These are phyloP conservation scores for Hibiscus mutabilis DNA, from an alignment of 345 rosid species.

Conservation along the genomic window DNA sequence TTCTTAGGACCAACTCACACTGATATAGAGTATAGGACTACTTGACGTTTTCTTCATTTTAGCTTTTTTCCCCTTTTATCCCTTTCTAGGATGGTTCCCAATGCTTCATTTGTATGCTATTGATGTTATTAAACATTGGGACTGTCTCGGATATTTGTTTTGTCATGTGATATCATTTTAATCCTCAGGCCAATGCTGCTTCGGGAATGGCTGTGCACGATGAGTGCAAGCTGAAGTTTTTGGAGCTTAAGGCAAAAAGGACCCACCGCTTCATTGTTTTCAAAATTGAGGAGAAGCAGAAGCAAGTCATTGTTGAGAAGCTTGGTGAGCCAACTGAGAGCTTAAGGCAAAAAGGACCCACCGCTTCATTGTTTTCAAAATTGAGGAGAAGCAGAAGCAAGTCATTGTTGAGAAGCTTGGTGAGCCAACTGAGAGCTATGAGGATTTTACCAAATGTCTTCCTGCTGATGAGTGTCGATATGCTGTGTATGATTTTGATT, in stretches of 20 bases:
- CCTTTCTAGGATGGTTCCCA: background rate
- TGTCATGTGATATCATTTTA: background rate
- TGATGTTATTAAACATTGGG: background rate
- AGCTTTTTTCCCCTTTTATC: background rate
- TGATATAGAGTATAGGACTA: background rate
- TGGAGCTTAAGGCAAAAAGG: conserved; percentile 57
- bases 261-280: conserved; percentile 46
- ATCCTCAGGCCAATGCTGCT: conserved; percentile 46
- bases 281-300: conserved; percentile 56
- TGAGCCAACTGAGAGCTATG: conserved; percentile 41
- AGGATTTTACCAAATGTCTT: conserved; percentile 44
- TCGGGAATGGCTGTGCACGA: conserved; percentile 69
- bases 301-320: conserved; percentile 58
- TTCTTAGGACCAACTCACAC: background rate
- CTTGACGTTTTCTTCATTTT: background rate
- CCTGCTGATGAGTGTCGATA: conserved; percentile 64
- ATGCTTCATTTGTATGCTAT: background rate
- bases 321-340: conserved; percentile 43
- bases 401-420: conserved; percentile 58
- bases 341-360: conserved; percentile 50
- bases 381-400: conserved; percentile 55
- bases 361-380: conserved; percentile 52
- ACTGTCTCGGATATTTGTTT: background rate
- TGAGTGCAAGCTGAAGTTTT: conserved; percentile 56
- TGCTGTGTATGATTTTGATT: conserved; percentile 57